Conservation (phyloP, 306 rosid genomes). For the Cotoneaster glaucophyllus region DNA sequence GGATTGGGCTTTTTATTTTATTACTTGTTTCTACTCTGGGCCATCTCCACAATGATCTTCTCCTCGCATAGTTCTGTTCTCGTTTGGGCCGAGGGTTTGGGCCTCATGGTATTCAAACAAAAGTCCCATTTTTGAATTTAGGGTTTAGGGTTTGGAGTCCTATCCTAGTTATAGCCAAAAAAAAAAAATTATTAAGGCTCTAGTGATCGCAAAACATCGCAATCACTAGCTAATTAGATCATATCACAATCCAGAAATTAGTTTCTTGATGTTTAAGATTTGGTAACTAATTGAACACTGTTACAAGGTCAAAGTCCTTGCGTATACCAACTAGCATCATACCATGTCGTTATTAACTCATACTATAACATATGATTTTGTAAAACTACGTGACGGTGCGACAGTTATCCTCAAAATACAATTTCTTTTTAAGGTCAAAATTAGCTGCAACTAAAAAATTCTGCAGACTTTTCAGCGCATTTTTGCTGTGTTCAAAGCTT, state of each 20-base stretch:
- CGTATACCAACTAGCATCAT: neutral
- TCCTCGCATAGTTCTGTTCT: too few species aligned
- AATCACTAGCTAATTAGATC: neutral
- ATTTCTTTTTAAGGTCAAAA: constrained; percentile 3
- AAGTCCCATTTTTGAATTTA: neutral
- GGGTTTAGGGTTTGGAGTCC: neutral
- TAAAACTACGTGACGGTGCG: neutral
- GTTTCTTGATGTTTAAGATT: neutral
- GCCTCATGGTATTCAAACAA: neutral
- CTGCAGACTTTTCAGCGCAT: neutral
- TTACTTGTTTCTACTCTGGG: neutral
- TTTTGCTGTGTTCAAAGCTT: neutral
- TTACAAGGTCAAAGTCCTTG: neutral
- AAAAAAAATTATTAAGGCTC: neutral
- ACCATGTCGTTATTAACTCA: neutral
- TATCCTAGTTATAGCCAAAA: too few species aligned
- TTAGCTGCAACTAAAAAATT: constrained; percentile 21
- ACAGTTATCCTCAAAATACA: too few species aligned
- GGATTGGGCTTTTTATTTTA: neutral
- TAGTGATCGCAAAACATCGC: neutral
- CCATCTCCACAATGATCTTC: neutral
- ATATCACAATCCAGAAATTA: neutral
- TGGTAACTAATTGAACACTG: neutral
- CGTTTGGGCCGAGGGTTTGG: neutral
- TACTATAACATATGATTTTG: too few species aligned